Evolutionary conservation across 352 stramenopile species (phyloP), one percentile per base, ranked within the genome.

Genomic region (Blastocystis sp.): DNA sequence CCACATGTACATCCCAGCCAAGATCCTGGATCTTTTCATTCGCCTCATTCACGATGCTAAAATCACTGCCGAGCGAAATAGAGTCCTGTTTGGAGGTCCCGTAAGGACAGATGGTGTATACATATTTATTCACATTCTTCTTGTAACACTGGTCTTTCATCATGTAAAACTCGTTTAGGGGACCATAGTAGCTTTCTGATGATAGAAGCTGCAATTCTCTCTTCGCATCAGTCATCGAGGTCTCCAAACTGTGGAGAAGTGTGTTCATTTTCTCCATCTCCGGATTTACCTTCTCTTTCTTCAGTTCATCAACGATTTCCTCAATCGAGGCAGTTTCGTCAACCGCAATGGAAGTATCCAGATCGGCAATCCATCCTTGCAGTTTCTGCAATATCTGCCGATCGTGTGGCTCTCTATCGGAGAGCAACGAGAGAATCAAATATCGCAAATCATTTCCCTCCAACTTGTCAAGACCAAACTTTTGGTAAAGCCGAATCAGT

Each of bases 31-130:
- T 45, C 11, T 79, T 37, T 39, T 90, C 55, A 11, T 79, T 50
- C 8, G 34, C 7, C 39, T 50, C 8, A 55, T 82, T 39, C 13
- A 68, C 63, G 23, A 90, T 70, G 15, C 26, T n/a, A 29, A 84
- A 84, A 6, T 54, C 95, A 53, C 66, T 77, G 1, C 94, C 94
- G 13, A 97, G 68, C 34, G 92, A 94, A 54, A 92, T 95, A 20
- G 73, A 70, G 73, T 95, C 94, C 80, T 97, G 94, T 29, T 93
- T 94, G 9, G 94, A 93, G 13, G 91, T 91, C 41, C 93, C 93
- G 76, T 95, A 97, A 23, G 94, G 93, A 90, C 94, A 96, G 23
- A 95, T 89, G 53, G 93, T 92, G 91, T 96, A 97, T 75, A 76
- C 94, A 91, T 97, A 97, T 77, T 95, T 79, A 9, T 93, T 92